Conservation (phyloP, 768 basidiomycete genomes). For the Suillus alpinus region DNA sequence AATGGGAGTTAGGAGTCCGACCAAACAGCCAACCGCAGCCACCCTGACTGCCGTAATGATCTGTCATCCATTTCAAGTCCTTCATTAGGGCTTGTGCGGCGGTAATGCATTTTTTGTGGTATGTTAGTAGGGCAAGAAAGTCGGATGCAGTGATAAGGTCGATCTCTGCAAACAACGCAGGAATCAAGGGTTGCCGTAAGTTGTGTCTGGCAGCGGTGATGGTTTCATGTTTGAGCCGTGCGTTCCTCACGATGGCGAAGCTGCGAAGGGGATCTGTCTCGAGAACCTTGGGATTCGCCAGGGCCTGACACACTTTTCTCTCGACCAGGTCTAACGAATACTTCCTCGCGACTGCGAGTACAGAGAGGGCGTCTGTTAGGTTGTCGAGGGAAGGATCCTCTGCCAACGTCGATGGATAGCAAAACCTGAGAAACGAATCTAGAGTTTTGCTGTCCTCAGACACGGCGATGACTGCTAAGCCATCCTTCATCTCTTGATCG, state of each 20-base stretch:
- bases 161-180: conserved; percentile 19
- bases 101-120: conserved; percentile 6
- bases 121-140: conserved; percentile 14
- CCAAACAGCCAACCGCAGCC: conserved; percentile 15
- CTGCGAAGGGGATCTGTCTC: conserved; percentile 19
- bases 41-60: conserved; percentile 5
- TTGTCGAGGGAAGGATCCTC: conserved; percentile 17
- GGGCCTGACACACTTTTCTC: conserved; percentile 14
- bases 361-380: conserved; percentile 18
- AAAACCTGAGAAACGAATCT: conserved; percentile 17
- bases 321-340: conserved; percentile 16
- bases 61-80: conserved; percentile 8
- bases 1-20: neutral
- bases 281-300: conserved; percentile 12
- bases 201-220: conserved; percentile 22
- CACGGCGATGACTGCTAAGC: conserved; percentile 10
- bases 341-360: conserved; percentile 23
- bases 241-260: conserved; percentile 27
- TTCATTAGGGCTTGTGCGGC: neutral
- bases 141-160: conserved; percentile 19
- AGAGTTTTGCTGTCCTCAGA: conserved; percentile 19
- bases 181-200: conserved; percentile 19
- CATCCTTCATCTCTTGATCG: conserved; percentile 5
- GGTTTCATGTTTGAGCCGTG: conserved; percentile 19
- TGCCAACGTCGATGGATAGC: conserved; percentile 23